Base-by-base conservation (phyloP, 1,284 basidiomycete genomes). In the Rhodotorula mucilaginosa region DNA sequence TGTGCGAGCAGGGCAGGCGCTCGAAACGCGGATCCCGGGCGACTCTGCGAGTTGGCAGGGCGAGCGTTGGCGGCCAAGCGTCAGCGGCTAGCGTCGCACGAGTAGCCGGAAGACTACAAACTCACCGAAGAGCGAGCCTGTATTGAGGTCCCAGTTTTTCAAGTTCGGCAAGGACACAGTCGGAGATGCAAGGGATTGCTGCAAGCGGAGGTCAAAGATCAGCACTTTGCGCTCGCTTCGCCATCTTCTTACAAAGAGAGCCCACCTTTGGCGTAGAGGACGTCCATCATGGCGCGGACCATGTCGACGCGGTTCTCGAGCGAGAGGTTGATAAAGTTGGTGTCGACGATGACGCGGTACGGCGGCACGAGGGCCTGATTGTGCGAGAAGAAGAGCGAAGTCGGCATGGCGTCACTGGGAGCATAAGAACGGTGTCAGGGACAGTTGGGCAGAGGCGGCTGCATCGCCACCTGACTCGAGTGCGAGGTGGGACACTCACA, bases 271-370 rank as follows among this genome's bases (percentile, higher is more conserved):
- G 97, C 97, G 82, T 93, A 98, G 19, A 99, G 84, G 79, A 95
- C 97, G 81, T 99, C 97, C 95, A 99, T 98, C 97, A 99, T 98
- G 21, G 93, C 94, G 79, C 91, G 89, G 29, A 98, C 86, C 60
- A 99, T 86, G 82, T 99, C 97, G 77, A 99, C 85, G 82, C 98
- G 97, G 84, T 99, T 99, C 83, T 99, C 96, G 62, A 99, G 85
- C 76, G 90, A 93, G 81, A 99, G 96, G 81, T 99, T 99, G 86
- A 99, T 98, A 80, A 99, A 99, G 82, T 99, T 99, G 79, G 97
- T 99, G 83, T 99, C 97, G 69, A 99, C 93, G 58, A 99, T 87
- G 16, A 99, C 92, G 39, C 96, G 89, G 81, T 99, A 99, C 0
- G 97, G 97, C 0, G 97, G 97, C 0, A 93, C 95, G 47, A 99